Evolutionary conservation across 176 grass and related monocot genomes (phyloP), one percentile per base, ranked within the genome.

Genomic region (Triticum timopheevii): DNA sequence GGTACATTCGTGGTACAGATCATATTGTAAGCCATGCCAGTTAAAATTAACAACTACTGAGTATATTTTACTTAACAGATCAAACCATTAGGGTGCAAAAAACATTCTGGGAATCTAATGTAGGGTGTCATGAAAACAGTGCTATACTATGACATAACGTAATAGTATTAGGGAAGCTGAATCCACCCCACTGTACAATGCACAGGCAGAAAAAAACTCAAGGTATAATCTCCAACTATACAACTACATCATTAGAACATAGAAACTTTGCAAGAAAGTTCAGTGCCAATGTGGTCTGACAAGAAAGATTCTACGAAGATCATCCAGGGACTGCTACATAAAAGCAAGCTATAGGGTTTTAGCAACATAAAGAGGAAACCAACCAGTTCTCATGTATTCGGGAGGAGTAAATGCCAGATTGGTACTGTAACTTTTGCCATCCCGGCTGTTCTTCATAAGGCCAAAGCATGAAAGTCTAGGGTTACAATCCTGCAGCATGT

Each of bases 391-490:
- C 89, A 98, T 92, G 93, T 98, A 98, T 78, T 98, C 97, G 36
- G 97, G 97, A 68, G 97, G 97, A 45, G 97, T 98, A 83, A 98
- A 98, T 82, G 97, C 97, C 84, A 98, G 90, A 89, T 98, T 98
- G 69, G 97, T 98, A 88, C 97, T 98, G 58, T 98, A 98, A 84
- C 97, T 98, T 92, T 98, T 98, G 23, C 97, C 97, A 82, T 98
- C 97, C 5, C 93, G 89, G 59, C 97, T 98, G 66, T 96, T 98
- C 90, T 98, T 98, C 97, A 98, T 98, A 58, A 98, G 90, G 30
- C 97, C 97, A 94, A 98, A 98, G 83, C 97, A 96, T 81, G 97
- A 98, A 91, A 98, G 94, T 76, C 97, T 96, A 69, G 97, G 97
- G 79, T 96, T 91, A 69, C 97, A 98, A 62, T 94, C 92, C 97